phyloP scores from a whole-genome alignment of 2,329 filamentous ascomycete genomes.

The Cordyceps farinosa region DNA sequence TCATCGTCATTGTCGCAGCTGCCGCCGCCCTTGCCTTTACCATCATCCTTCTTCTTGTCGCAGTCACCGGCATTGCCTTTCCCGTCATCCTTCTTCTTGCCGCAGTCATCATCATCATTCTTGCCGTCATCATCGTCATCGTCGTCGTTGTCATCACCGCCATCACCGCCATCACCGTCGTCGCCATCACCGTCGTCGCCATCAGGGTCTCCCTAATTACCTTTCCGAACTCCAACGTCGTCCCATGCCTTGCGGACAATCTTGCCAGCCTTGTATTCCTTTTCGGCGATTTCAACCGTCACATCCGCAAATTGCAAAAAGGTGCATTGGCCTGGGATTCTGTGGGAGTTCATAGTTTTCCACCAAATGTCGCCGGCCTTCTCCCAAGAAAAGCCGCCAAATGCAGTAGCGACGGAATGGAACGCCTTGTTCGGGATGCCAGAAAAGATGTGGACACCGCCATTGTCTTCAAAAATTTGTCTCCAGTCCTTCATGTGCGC shows the following conservation, averaged over 20 bases:
- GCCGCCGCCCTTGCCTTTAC: neutral
- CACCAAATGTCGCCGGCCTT: conserved; percentile 53
- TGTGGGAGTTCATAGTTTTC: conserved; percentile 44
- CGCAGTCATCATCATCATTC: neutral
- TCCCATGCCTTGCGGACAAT: conserved; percentile 46
- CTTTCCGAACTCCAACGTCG: conserved; percentile 41
- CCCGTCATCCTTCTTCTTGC: neutral
- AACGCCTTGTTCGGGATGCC: conserved; percentile 58
- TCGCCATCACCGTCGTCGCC: neutral
- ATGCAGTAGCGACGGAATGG: conserved; percentile 43
- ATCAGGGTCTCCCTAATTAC: conserved; percentile 15
- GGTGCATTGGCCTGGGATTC: conserved; percentile 37
- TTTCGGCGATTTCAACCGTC: conserved; percentile 44
- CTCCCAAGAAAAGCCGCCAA: conserved; percentile 53
- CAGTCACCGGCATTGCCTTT: neutral
- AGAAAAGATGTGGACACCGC: conserved; percentile 53
- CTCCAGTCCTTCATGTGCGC: conserved; percentile 44
- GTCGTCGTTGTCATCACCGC: neutral
- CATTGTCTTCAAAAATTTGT: conserved; percentile 42
- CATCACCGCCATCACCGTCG: neutral
- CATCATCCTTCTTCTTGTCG: neutral
- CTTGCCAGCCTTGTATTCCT: conserved; percentile 41
- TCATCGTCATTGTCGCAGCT: neutral
- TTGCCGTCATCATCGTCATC: neutral
- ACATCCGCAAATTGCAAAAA: conserved; percentile 49